phyloP scores from a whole-genome alignment of 257 asterid genomes.

The Prunella vulgaris region DNA sequence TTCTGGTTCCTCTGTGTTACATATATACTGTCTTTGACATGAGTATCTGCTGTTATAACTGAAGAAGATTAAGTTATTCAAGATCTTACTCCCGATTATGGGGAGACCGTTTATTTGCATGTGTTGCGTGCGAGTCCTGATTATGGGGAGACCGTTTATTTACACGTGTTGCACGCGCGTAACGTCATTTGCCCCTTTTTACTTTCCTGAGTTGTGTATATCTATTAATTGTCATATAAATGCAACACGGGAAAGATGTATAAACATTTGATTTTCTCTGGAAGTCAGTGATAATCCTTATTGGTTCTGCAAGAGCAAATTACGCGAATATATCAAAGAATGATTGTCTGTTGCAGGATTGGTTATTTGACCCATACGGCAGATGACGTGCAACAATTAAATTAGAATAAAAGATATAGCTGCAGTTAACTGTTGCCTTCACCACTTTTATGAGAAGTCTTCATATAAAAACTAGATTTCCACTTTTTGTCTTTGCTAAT shows the following conservation, averaged over 20 bases:
- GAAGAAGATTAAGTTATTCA: conserved; percentile 11
- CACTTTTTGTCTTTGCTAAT: neutral
- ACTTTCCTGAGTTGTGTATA: neutral
- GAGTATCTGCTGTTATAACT: conserved; percentile 18
- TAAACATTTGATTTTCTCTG: neutral
- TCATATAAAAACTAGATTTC: neutral
- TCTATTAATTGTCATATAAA: conserved; percentile 3
- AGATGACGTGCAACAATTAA: neutral
- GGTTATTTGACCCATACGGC: neutral
- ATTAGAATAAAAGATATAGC: neutral
- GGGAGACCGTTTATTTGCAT: no score
- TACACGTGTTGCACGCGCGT: conserved; percentile 6
- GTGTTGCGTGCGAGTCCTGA: no score
- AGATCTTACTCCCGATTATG: conserved; percentile 12
- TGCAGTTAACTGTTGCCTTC: neutral
- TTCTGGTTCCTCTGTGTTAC: conserved; percentile 2
- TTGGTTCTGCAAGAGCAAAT: conserved; percentile 7
- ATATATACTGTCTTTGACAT: conserved; percentile 4
- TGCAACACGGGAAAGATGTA: neutral
- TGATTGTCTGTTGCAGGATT: neutral
- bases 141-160: neutral
- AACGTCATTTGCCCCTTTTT: neutral
- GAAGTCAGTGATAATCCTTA: neutral
- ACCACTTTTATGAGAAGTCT: neutral
- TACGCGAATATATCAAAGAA: neutral